Conservation (phyloP, 352 stramenopile genomes). For the Blastocystis sp. region DNA sequence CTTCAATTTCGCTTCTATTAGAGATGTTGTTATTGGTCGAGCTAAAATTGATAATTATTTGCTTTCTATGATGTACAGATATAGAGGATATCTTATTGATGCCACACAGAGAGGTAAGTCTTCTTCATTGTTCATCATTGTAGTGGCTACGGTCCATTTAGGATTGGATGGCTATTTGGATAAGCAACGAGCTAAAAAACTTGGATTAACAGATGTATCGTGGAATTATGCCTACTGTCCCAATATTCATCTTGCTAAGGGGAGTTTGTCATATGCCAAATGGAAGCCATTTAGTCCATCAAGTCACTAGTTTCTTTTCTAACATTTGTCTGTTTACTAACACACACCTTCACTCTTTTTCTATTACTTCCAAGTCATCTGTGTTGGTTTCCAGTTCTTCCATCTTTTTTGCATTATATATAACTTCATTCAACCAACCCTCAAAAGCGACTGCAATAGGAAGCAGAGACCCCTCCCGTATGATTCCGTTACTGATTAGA, state of each 20-base stretch:
- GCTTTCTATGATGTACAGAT: slow-evolving; percentile 24
- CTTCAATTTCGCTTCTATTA: slow-evolving; percentile 4
- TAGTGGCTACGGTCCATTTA: slow-evolving; percentile 34
- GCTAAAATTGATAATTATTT: slow-evolving; percentile 59
- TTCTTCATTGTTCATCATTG: background rate
- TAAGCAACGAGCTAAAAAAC: background rate
- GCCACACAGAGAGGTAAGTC: background rate
- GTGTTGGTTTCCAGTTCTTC: background rate
- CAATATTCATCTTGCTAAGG: background rate
- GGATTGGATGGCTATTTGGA: slow-evolving; percentile 36
- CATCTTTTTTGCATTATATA: background rate
- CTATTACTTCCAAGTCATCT: background rate
- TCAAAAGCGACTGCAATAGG: slow-evolving; percentile 6
- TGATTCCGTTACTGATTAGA: slow-evolving; percentile 22
- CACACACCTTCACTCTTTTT: slow-evolving; percentile 21
- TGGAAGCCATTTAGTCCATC: background rate
- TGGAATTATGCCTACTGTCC: slow-evolving; percentile 28
- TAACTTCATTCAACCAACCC: slow-evolving; percentile 34
- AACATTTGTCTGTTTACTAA: background rate
- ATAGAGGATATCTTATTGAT: slow-evolving; percentile 1
- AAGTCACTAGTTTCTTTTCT: background rate
- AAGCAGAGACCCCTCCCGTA: background rate
- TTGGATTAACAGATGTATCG: background rate
- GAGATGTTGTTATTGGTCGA: slow-evolving; percentile 39
- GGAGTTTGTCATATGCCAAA: slow-evolving; percentile 13